Percentiles rank a stretch among this genome's conserved stretches.
These are phyloP conservation scores for Scheffersomyces illinoinensis DNA, from an alignment of 1,139 yeast species.

Conservation along the genomic window DNA sequence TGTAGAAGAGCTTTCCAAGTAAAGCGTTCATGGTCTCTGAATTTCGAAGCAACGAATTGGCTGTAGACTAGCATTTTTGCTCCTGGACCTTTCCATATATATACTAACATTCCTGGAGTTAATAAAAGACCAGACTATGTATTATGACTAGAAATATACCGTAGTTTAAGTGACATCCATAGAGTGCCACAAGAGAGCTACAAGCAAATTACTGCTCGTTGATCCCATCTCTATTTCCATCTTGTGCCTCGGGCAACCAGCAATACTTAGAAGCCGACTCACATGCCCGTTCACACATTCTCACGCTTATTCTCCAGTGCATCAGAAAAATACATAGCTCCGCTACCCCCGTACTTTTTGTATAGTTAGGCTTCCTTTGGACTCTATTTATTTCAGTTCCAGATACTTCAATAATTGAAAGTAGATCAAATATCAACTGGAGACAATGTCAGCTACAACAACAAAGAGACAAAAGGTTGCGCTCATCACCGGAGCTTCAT, in stretches of 20 bases:
- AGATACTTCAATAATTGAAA: not conserved
- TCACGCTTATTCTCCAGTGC: not conserved
- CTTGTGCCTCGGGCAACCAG: not conserved
- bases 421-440: not conserved
- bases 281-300: not conserved
- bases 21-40: not conserved
- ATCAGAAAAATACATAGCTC: not conserved
- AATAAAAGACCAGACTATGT: too few relatives aligned
- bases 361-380: not conserved
- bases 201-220: not conserved
- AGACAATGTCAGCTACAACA: not conserved
- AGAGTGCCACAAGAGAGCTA: too few relatives aligned
- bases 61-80: not conserved
- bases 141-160: too few relatives aligned
- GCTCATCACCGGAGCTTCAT: conserved; percentile 76
- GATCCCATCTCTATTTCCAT: not conserved
- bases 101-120: too few relatives aligned
- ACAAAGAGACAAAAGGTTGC: conserved; percentile 35
- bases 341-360: not conserved
- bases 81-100: not conserved
- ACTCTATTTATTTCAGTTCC: not conserved
- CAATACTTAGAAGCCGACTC: too few relatives aligned
- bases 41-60: not conserved
- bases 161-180: too few relatives aligned
- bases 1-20: conserved; percentile 42